Conservation (phyloP, 2,329 filamentous ascomycete species). For the Talaromyces sp. region DNA sequence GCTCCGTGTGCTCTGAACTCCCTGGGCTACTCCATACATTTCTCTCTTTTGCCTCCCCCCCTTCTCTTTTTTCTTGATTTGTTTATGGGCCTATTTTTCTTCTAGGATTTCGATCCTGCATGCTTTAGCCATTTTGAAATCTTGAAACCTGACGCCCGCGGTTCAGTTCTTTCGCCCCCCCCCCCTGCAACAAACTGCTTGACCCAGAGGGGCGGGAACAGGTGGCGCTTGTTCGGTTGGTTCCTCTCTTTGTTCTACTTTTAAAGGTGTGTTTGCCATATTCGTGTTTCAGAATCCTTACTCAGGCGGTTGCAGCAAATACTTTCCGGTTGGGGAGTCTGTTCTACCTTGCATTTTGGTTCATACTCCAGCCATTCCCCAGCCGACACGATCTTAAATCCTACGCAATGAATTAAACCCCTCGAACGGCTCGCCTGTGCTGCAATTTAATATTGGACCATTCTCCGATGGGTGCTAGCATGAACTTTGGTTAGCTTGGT, state of each 20-base stretch:
- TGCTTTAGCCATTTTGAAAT: not conserved
- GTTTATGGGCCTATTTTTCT: not conserved
- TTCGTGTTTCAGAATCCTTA: not conserved
- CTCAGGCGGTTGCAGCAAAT: not conserved
- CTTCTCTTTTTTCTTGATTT: not conserved
- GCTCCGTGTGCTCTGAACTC: no score
- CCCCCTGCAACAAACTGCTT: not conserved
- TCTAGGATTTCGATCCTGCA: not conserved
- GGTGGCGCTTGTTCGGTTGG: not conserved
- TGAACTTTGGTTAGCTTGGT: constrained; percentile 10
- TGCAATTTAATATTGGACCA: constrained; percentile 21
- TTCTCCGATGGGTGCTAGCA: constrained; percentile 18
- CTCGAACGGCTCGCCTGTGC: constrained; percentile 9
- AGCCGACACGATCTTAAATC: not conserved
- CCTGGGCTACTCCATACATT: not conserved
- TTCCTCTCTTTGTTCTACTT: not conserved
- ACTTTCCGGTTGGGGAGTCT: not conserved
- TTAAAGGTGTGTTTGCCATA: not conserved
- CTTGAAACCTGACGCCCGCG: not conserved
- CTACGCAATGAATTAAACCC: constrained; percentile 11
- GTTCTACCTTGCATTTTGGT: constrained; percentile 1
- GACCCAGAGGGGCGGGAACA: not conserved
- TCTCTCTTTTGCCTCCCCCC: not conserved
- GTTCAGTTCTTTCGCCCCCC: not conserved
- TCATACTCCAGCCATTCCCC: constrained; percentile 10